Evolutionary conservation across 2,329 filamentous ascomycete species (phyloP), one percentile per base, ranked within the genome.

Genomic region (Penicillium sp.): DNA sequence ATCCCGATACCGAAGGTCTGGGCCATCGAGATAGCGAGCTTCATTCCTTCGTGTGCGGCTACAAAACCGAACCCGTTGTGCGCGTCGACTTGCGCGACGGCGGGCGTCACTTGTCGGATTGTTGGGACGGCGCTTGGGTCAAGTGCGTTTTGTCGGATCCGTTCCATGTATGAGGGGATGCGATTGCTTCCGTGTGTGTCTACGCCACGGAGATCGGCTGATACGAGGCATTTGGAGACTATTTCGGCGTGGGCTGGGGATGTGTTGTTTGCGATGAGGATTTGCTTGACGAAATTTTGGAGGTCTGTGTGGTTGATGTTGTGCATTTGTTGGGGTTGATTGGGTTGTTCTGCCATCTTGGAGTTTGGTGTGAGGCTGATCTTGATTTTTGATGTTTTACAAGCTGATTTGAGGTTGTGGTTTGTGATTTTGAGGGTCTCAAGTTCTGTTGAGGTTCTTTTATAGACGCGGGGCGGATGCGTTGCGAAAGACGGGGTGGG

Each of bases 111-210:
- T 62, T 88, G 81, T 0, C 69, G 77, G 2, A 92, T 60, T 0
- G 77, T 79, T 0, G 89, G 89, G 4, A 77, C 71, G 1, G 87
- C 87, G 12, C 70, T 72, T 12, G 86, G 78, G 64, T 89, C 80
- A 8, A 93, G 82, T 2, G 89, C 87, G 2, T 86, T 86, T 68
- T 87, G 82, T 2, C 88, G 84, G 61, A 93, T 83, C 19, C 90
- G 86, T 54, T 84, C 81, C 78, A 93, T 84, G 77, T 93, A 93
- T 0, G 87, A 90, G 1, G 89, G 89, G 41, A 93, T 86, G 6
- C 90, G 85, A 72, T 90, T 91, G 71, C 89, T 85, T 59, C 87
- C 90, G 71, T 93, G 90, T 0, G 89, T 91, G 69, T 93, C 90
- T 27, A 93, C 86, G 50, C 89, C 90, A 41, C 90, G 86, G 0